Evolutionary conservation across 202 grass and related monocot species (phyloP).

Genomic region (Bolboschoenoplectus hybrid): DNA sequence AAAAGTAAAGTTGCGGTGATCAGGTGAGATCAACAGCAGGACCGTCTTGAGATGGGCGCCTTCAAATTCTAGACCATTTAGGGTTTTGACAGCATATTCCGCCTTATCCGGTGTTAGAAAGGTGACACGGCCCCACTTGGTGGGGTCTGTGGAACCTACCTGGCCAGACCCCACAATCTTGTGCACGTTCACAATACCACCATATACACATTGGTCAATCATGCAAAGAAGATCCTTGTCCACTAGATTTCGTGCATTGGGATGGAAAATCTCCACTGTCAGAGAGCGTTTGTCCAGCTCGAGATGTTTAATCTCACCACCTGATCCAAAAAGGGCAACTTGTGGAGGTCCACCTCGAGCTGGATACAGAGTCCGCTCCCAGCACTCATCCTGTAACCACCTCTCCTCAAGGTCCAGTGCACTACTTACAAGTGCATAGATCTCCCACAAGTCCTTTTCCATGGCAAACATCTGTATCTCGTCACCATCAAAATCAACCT

Average conservation of each 20-base stretch:
- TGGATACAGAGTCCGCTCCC: slow-evolving; percentile 63
- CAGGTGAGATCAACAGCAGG: slow-evolving; percentile 44
- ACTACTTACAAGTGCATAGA: slow-evolving; percentile 48
- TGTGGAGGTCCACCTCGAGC: slow-evolving; percentile 40
- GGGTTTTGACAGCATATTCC: slow-evolving; percentile 60
- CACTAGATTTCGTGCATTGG: slow-evolving; percentile 59
- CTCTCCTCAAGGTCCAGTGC: slow-evolving; percentile 65
- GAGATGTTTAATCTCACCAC: slow-evolving; percentile 96
- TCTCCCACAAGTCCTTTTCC: slow-evolving; percentile 60
- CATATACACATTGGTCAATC: slow-evolving; percentile 54
- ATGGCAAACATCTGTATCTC: slow-evolving; percentile 75
- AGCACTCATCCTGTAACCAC: slow-evolving; percentile 73
- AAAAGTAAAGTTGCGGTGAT: slow-evolving; percentile 59
- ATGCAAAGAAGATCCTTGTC: slow-evolving; percentile 78
- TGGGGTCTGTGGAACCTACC: slow-evolving; percentile 47
- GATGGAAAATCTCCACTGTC: slow-evolving; percentile 78
- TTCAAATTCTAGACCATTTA: slow-evolving; percentile 75
- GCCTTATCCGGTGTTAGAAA: slow-evolving; percentile 77
- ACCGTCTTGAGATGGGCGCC: slow-evolving; percentile 64
- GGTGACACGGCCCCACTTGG: slow-evolving; percentile 82
- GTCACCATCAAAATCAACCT: slow-evolving; percentile 60
- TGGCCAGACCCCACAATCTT: slow-evolving; percentile 46
- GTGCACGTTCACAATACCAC: slow-evolving; percentile 66
- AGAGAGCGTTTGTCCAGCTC: slow-evolving; percentile 78
- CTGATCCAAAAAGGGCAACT: slow-evolving; percentile 78